Evolutionary conservation across 805 yeast genomes (phyloP), one percentile per base, ranked within the genome.

Genomic region (Teunomyces panamensis): DNA sequence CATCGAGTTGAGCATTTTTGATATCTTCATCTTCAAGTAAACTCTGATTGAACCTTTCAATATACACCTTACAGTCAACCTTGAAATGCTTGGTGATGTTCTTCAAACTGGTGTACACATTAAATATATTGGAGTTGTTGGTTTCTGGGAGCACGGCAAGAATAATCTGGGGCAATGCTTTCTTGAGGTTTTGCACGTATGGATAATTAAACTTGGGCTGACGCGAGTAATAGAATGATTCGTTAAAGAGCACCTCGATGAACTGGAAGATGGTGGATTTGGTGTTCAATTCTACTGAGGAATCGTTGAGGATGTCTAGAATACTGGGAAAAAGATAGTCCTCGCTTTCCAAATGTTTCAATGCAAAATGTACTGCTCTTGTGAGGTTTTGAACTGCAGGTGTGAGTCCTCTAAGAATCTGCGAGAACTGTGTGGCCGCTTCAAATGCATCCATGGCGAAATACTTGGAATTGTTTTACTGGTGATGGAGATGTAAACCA

Each of bases 401-500:
- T 37, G 81, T 83, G 36, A 92, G 68, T 5, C 74, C 64, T 54
- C 83, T 77, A 46, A 91, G 72, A 39, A 83, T 78, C 56, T 83
- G 87, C 5, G 81, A 75, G 57, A 91, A 85, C 64, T 85, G 86
- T 41, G 89, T 69, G 49, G 92, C 78, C 4, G 91, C 90, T 59
- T 89, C 96, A 63, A 92, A 88, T 0, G 96, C 84, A 62, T 91
- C 97, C 96, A 91, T 89, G 11, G 10, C 24, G 14, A 26, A n/a
- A 10, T 10, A n/a, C 6, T 20, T 6, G 24, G 24, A 20, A 20
- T 20, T 20, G 24, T 20, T 20, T 4, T 20, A 20, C 24, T 20
- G 24, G 33, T 30, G 34, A 30, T 44, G 44, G 36, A 17, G 24
- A 5, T 20, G 24, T 20, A 20, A 20, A 20, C 24, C 24, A 6